Evolutionary conservation across 1,284 basidiomycete species (phyloP), one percentile per base, ranked within the genome.

Genomic region (Pseudozyma flocculosa): DNA sequence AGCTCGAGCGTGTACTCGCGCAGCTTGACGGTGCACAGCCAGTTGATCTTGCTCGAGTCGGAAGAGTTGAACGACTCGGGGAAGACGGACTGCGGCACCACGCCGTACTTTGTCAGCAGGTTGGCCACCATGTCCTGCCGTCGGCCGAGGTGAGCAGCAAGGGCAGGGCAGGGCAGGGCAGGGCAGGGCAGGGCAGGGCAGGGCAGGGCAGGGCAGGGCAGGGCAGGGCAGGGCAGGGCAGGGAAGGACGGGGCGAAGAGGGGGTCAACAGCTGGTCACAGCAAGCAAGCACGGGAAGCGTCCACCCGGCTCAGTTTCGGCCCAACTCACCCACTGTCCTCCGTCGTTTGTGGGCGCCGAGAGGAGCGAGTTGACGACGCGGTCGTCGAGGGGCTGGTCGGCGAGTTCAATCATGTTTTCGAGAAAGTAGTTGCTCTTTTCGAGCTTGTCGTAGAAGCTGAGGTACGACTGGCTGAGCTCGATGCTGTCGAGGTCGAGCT

Each of bases 121-220:
- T 94, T 94, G 68, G 91, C 88, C 0, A 85, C 87, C 92, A 95
- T 96, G 77, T 95, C 92, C n/a, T n/a, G n/a, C n/a, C n/a, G n/a
- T n/a, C n/a, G n/a, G n/a, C n/a, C n/a, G n/a, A n/a, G n/a, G n/a
- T n/a, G n/a, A n/a, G n/a, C n/a, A n/a, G n/a, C n/a, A n/a, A n/a
- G n/a, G n/a, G n/a, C n/a, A n/a, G n/a, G n/a, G n/a, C n/a, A n/a
- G n/a, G n/a, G n/a, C n/a, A n/a, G n/a, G n/a, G n/a, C n/a, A n/a
- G n/a, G n/a, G n/a, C n/a, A n/a, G n/a, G n/a, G n/a, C n/a, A n/a
- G n/a, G n/a, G n/a, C n/a, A n/a, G n/a, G n/a, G n/a, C n/a, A n/a
- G n/a, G n/a, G n/a, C n/a, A n/a, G n/a, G n/a, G n/a, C n/a, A n/a
- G n/a, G n/a, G n/a, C n/a, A n/a, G n/a, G n/a, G n/a, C n/a, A n/a